Conservation (phyloP, 257 asterid species). For the Gentiana macrophylla region DNA sequence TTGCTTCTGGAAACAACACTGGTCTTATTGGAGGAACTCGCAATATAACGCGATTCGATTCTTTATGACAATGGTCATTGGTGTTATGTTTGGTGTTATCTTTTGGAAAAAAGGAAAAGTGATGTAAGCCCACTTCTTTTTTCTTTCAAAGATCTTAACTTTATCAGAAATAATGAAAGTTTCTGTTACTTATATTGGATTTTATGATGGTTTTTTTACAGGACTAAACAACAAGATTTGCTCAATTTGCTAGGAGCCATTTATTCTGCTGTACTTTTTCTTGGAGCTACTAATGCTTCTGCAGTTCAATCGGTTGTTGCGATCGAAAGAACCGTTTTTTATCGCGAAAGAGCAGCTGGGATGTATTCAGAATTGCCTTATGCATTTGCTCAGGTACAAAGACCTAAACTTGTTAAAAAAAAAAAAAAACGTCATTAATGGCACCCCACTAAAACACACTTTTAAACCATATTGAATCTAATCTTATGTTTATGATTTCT, state of each 20-base stretch:
- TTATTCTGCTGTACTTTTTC: slow-evolving; percentile 69
- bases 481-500: neutral
- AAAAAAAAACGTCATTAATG: too few relatives aligned
- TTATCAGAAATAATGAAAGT: neutral
- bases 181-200: neutral
- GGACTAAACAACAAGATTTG: slow-evolving; percentile 56
- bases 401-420: too few relatives aligned
- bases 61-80: slow-evolving; percentile 34
- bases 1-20: slow-evolving; percentile 51
- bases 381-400: slow-evolving; percentile 68
- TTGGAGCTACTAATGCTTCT: slow-evolving; percentile 63
- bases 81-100: slow-evolving; percentile 48
- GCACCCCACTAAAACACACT: too few relatives aligned
- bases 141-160: neutral
- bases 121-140: slow-evolving; percentile 24
- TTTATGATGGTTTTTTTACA: slow-evolving; percentile 11
- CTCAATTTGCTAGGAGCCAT: slow-evolving; percentile 60
- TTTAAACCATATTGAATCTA: neutral
- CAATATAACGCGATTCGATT: slow-evolving; percentile 46
- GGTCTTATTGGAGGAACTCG: slow-evolving; percentile 59
- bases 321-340: slow-evolving; percentile 65
- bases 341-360: slow-evolving; percentile 87
- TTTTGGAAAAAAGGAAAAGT: slow-evolving; percentile 45
- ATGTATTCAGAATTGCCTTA: slow-evolving; percentile 80
- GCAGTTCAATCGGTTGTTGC: slow-evolving; percentile 66